Evolutionary conservation across 495 filamentous ascomycete genomes (phyloP), one percentile per base, ranked within the genome.

Genomic region (Trichoderma asperelloides): DNA sequence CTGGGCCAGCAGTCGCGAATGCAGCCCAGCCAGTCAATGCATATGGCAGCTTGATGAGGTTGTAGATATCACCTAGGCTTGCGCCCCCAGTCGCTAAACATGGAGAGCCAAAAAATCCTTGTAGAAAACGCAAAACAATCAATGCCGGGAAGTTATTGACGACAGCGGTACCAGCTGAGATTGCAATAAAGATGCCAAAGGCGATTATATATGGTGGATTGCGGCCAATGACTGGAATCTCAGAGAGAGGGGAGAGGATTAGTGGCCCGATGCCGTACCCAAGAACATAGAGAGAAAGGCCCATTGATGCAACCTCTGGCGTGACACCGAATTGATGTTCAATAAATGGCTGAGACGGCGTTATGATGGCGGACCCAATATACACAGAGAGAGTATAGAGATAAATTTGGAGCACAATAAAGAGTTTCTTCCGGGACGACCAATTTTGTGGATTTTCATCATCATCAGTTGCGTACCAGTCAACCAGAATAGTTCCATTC

Each of bases 41-140:
- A 71, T 91, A 94, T 0, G 91, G 84, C n/a, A 94, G 81, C 49
- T 91, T 82, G 57, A 87, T 77, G 27, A 84, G 84, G 55, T 81
- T 77, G 72, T 93, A 93, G 80, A 93, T 84, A 72, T 95, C 90
- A 28, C 88, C 89, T 11, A 93, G 86, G 2, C 89, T 90, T 0
- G 89, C 91, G 27, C 88, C 89, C 16, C 90, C 89, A 33, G 91
- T 89, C 68, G 84, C 87, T 21, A 95, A 76, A 74, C 92, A 93
- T 0, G 91, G 90, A 45, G 84, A 87, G 8, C 90, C 90, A 27
- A 89, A 84, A 63, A 95, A 77, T 0, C 91, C 92, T 72, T 87
- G 84, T 62, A 95, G 78, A 70, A 95, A 95, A 1, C 91, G 86
- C 55, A 86, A 81, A 16, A 92, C 77, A 55, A 94, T 79, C 77